Base-by-base conservation (phyloP, 345 rosid genomes). In the Gossypium anomalum region DNA sequence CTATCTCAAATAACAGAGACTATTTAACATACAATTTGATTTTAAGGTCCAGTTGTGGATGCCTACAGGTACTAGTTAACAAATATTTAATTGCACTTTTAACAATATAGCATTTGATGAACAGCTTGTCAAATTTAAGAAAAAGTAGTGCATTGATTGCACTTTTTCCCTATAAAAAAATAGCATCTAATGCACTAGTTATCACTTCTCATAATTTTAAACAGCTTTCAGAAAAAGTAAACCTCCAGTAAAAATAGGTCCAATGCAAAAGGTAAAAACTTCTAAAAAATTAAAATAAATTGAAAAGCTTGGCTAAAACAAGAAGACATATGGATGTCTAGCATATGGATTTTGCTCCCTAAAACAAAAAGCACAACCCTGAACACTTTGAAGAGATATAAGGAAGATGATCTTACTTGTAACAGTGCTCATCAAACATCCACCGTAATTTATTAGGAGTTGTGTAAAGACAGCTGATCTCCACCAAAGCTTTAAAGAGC, bases 401-500 rank as follows among this genome's bases (percentile, higher is more conserved):
- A 68, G 72, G 60, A 2, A 25, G 61, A 47, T 27, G 29, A 77
- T 62, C 87, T 80, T 88, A 94, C 97, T 81, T 89, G 82, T 85
- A 89, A 70, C 81, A 87, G 81, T 83, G 80, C 70, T 89, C 87
- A 83, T 92, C 97, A 13, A 94, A 81, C 56, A 87, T 74, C 89
- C 79, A 73, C 34, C 98, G 88, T 86, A 94, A 71, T 80, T 81
- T 91, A 76, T 94, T 89, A 56, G 93, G 90, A 72, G 99, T 88
- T 75, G 93, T 83, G 69, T 88, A 91, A 75, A 78, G 88, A 85
- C 84, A 80, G 84, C 94, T 76, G 73, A 86, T 85, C 84, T 91
- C 87, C 78, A 95, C 80, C 47, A 94, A 82, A 71, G 84, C 82
- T 74, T 48, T 79, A 73, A 86, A 86, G 53, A 94, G 90, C 79